Evolutionary conservation across 768 basidiomycete species (phyloP).

Genomic region (Candolleomyces aberdarensis): DNA sequence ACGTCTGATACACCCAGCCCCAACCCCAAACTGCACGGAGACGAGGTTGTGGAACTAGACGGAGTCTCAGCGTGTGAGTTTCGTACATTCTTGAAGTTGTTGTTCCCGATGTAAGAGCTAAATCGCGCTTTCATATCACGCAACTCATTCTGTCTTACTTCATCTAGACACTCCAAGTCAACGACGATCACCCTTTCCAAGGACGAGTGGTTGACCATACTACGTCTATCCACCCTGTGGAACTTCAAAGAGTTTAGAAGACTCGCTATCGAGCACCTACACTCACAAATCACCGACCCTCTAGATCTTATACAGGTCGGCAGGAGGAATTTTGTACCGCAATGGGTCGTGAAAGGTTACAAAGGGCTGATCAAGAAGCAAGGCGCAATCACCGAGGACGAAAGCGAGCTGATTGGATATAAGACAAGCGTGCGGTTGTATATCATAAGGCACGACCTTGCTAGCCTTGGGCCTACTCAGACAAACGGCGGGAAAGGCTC

Average conservation of each 20-base stretch:
- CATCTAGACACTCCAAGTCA: background rate
- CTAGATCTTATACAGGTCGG: conserved; percentile 44
- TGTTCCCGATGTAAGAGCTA: background rate
- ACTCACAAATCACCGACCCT: background rate
- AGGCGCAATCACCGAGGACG: background rate
- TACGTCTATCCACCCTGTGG: conserved; percentile 1
- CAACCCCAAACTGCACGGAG: background rate
- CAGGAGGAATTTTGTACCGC: conserved; percentile 45
- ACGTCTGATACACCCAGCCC: background rate
- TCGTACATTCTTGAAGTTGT: background rate
- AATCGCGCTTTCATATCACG: background rate
- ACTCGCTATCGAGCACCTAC: background rate
- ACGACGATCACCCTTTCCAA: background rate
- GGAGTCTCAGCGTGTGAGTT: background rate
- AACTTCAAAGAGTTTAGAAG: conserved; percentile 2
- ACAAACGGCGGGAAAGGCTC: too few species aligned
- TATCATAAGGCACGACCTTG: background rate
- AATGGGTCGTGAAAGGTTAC: background rate
- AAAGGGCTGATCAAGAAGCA: background rate
- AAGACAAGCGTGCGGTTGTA: background rate
- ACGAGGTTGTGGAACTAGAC: background rate
- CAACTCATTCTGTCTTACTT: background rate
- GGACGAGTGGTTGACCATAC: background rate
- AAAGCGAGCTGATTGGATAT: background rate
- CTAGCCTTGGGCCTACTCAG: too few species aligned